Evolutionary conservation across 2,329 filamentous ascomycete genomes (phyloP).

Genomic region (Exophiala sideris): DNA sequence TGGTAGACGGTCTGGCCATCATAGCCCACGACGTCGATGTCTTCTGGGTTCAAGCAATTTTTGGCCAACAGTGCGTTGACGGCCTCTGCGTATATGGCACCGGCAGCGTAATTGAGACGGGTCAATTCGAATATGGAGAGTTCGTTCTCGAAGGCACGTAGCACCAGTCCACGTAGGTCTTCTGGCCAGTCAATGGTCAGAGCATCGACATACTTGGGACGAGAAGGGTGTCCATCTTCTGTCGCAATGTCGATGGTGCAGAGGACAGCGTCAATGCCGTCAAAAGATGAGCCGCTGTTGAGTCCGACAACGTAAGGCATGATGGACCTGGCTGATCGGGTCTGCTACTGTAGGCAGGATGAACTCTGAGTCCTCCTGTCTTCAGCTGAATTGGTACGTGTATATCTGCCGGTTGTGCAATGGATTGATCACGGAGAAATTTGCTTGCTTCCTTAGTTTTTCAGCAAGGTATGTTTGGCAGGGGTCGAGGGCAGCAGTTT

Average conservation of each 20-base stretch:
- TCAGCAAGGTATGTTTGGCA: too few species aligned
- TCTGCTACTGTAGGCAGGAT: too few species aligned
- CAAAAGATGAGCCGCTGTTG: slow-evolving; percentile 34
- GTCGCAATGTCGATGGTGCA: slow-evolving; percentile 29
- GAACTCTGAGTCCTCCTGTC: too few species aligned
- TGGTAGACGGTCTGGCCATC: slow-evolving; percentile 35
- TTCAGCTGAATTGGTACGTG: too few species aligned
- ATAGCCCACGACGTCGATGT: slow-evolving; percentile 33
- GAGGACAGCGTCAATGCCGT: slow-evolving; percentile 33
- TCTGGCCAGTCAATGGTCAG: slow-evolving; percentile 32
- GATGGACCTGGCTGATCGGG: background rate
- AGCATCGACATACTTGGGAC: slow-evolving; percentile 31
- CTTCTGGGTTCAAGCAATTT: slow-evolving; percentile 24
- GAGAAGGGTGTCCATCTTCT: slow-evolving; percentile 31
- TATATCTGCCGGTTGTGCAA: too few species aligned
- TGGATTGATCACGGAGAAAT: too few species aligned
- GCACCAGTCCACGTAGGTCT: slow-evolving; percentile 29
- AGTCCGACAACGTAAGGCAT: slow-evolving; percentile 33
- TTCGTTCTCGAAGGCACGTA: slow-evolving; percentile 31
- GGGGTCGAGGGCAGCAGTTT: too few species aligned
- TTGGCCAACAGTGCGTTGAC: slow-evolving; percentile 28
- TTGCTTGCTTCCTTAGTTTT: too few species aligned
- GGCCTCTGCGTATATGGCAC: slow-evolving; percentile 32
- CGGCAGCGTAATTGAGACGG: slow-evolving; percentile 33
- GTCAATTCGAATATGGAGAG: slow-evolving; percentile 32